Evolutionary conservation across 2,329 filamentous ascomycete genomes (phyloP).

Genomic region (Dothiorella sarmentorum): DNA sequence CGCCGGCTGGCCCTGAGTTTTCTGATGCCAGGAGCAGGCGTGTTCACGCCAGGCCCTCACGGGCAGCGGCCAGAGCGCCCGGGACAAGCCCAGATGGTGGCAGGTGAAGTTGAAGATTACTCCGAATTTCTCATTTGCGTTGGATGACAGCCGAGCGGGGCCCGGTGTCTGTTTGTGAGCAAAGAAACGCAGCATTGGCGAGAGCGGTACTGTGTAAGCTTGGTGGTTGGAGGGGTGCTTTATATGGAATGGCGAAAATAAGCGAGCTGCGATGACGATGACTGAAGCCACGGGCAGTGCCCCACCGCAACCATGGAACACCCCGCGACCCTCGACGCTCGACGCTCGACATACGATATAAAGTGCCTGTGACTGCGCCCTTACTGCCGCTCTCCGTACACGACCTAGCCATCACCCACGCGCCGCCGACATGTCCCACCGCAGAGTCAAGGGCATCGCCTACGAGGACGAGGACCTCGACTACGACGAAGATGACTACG

Average conservation of each 20-base stretch:
- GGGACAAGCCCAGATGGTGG: conserved; percentile 34
- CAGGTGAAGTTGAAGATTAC: conserved; percentile 73
- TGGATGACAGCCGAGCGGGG: conserved; percentile 26
- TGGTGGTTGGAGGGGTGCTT: no score
- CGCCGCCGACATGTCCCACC: conserved; percentile 14
- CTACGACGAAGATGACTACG: conserved; percentile 66
- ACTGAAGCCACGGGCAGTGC: no score
- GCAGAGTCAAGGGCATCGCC: conserved; percentile 18
- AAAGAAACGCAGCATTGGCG: conserved; percentile 94
- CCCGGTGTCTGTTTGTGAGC: conserved; percentile 66
- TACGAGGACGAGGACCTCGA: conserved; percentile 79
- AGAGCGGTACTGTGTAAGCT: no score
- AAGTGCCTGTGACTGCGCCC: background rate
- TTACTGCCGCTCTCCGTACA: no score
- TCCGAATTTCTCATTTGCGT: conserved; percentile 98
- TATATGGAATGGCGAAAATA: background rate
- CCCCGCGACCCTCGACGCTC: no score
- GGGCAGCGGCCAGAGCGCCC: conserved; percentile 59
- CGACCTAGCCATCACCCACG: background rate
- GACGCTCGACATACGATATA: no score
- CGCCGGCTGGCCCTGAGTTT: conserved; percentile 62
- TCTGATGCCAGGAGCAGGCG: conserved; percentile 91
- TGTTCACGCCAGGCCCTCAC: conserved; percentile 81
- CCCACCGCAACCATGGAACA: background rate
- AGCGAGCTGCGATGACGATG: conserved; percentile 8